A percentile compares a stretch with the other conserved stretches of the same genome.
Evolutionary conservation across 495 filamentous ascomycete species (phyloP).

Genomic region (Penicillium longicatenatum): DNA sequence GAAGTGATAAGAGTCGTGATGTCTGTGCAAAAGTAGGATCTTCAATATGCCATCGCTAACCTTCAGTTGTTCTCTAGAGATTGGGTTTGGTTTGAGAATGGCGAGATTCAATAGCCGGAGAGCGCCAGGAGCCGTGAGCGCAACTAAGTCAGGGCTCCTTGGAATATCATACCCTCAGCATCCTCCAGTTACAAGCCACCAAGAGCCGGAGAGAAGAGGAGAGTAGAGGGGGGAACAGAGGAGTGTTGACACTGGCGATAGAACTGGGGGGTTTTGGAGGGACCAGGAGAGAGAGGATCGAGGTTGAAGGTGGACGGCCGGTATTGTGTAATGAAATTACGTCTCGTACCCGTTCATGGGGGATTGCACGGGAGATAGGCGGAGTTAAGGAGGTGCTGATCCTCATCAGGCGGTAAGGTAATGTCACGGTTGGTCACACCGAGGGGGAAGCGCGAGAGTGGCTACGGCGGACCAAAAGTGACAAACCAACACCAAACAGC

Average conservation of each 20-base stretch:
- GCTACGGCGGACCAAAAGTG: slow-evolving; percentile 28
- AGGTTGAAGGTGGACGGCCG: slow-evolving; percentile 29
- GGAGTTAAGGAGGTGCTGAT: not conserved
- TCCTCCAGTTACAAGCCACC: slow-evolving; percentile 18
- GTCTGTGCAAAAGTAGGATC: slow-evolving; percentile 20
- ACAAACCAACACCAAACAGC: slow-evolving; percentile 5
- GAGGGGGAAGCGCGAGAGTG: slow-evolving; percentile 3
- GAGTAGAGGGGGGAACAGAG: slow-evolving; percentile 13
- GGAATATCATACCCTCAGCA: slow-evolving; percentile 53
- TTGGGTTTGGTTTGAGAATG: slow-evolving; percentile 12
- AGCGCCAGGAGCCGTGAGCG: slow-evolving; percentile 50
- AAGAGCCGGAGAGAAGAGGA: slow-evolving; percentile 9
- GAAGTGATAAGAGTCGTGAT: slow-evolving; percentile 20
- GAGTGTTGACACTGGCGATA: slow-evolving; percentile 30
- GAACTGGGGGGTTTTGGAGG: slow-evolving; percentile 20
- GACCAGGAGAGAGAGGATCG: slow-evolving; percentile 17
- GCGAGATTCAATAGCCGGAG: slow-evolving; percentile 33
- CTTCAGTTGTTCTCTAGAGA: slow-evolving; percentile 19
- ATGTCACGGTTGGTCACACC: slow-evolving; percentile 16
- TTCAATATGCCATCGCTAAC: slow-evolving; percentile 38
- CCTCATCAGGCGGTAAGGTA: slow-evolving; percentile 17
- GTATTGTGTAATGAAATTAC: slow-evolving; percentile 28
- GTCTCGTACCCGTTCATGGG: slow-evolving; percentile 1
- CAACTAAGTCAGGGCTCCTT: slow-evolving; percentile 50
- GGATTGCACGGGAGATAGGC: not conserved